These are phyloP conservation scores for Neurospora sp. DNA, from an alignment of 495 filamentous ascomycete genomes.

Conservation along the genomic window DNA sequence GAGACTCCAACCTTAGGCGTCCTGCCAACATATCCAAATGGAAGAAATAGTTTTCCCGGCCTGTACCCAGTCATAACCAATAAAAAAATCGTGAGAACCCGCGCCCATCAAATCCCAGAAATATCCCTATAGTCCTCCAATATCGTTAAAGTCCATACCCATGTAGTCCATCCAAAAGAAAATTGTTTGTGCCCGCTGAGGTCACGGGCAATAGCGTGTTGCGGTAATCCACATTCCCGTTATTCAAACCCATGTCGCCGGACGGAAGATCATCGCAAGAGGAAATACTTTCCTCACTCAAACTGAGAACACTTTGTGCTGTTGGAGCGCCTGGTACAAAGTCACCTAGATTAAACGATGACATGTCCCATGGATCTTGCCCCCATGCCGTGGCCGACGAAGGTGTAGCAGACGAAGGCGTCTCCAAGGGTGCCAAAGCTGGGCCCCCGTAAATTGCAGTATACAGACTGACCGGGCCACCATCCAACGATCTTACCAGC, in stretches of 20 bases:
- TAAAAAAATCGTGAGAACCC: not conserved
- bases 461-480: conserved; percentile 69
- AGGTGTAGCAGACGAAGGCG: conserved; percentile 19
- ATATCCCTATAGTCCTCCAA: not conserved
- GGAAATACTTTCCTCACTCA: conserved; percentile 68
- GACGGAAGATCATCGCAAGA: conserved; percentile 37
- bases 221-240: conserved; percentile 25
- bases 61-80: not conserved
- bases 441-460: conserved; percentile 73
- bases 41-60: not conserved
- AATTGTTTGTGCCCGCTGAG: conserved; percentile 11
- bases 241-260: conserved; percentile 25
- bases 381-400: conserved; percentile 35
- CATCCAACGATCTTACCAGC: conserved; percentile 65
- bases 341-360: conserved; percentile 37
- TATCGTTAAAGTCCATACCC: not conserved
- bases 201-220: conserved; percentile 7
- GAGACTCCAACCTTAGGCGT: not conserved
- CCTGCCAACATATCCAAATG: not conserved
- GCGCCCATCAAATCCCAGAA: not conserved
- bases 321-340: conserved; percentile 28
- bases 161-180: conserved; percentile 9
- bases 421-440: conserved; percentile 34
- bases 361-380: conserved; percentile 46
- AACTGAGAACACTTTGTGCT: conserved; percentile 61